Conservation (phyloP, 2,329 filamentous ascomycete species). For the Colletotrichum echinochloae region DNA sequence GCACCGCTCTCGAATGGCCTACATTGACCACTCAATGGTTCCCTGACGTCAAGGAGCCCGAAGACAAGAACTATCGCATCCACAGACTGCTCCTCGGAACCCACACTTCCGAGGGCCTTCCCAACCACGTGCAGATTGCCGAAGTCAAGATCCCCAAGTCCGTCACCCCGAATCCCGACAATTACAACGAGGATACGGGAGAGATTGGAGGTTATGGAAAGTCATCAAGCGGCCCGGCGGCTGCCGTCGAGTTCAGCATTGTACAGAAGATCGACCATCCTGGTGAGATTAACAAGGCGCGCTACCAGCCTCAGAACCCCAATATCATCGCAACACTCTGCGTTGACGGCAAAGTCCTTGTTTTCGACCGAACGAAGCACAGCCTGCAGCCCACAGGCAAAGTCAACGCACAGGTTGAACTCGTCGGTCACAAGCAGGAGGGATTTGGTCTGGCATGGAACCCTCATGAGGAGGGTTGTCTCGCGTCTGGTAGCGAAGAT, state of each 20-base stretch:
- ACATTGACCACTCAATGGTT: slow-evolving; percentile 99
- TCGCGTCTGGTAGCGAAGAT: slow-evolving; percentile 93
- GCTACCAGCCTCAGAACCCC: slow-evolving; percentile 97
- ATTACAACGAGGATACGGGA: slow-evolving; percentile 91
- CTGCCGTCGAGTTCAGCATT: slow-evolving; percentile 87
- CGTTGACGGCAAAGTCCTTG: slow-evolving; percentile 85
- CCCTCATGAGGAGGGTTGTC: slow-evolving; percentile 81
- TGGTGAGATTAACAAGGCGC: slow-evolving; percentile 97
- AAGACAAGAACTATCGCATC: slow-evolving; percentile 86
- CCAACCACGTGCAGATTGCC: slow-evolving; percentile 95
- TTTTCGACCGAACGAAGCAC: slow-evolving; percentile 98
- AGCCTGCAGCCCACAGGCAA: slow-evolving; percentile 79
- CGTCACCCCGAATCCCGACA: slow-evolving; percentile 77
- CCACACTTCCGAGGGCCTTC: slow-evolving; percentile 86
- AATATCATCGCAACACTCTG: slow-evolving; percentile 96
- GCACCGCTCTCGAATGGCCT: slow-evolving; percentile 95
- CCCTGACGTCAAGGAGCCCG: slow-evolving; percentile 89
- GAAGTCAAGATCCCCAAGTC: slow-evolving; percentile 92
- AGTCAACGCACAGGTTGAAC: slow-evolving; percentile 84
- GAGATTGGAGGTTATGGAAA: slow-evolving; percentile 95
- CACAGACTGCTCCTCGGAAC: slow-evolving; percentile 95
- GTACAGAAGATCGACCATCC: slow-evolving; percentile 97
- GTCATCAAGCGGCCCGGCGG: slow-evolving; percentile 67
- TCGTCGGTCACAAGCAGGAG: slow-evolving; percentile 87
- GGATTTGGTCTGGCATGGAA: slow-evolving; percentile 96